A percentile compares a stretch with the other conserved stretches of the same genome.
phyloP scores from a whole-genome alignment of 208 protist genomes.

The Acanthamoeba quina region DNA sequence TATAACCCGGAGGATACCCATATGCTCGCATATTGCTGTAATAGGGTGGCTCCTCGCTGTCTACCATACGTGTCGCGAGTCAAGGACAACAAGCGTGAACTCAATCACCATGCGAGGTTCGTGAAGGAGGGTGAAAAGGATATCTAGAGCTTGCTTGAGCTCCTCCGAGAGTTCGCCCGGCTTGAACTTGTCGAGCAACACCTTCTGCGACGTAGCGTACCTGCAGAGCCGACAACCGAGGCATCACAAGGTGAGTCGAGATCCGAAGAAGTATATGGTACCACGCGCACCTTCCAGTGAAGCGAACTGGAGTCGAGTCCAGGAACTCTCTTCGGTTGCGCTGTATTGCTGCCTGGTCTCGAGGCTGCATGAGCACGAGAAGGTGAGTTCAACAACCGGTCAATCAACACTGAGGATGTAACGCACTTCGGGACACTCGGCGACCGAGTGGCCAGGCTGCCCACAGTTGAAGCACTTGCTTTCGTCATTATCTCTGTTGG shows the following conservation, averaged over 20 bases:
- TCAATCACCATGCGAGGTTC: background rate
- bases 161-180: background rate
- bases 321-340: background rate
- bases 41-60: slow-evolving; percentile 6
- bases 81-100: background rate
- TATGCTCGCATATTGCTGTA: slow-evolving; percentile 1
- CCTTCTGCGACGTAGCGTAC: background rate
- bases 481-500: background rate
- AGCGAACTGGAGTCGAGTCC: background rate
- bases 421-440: background rate
- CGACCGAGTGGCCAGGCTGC: slow-evolving; percentile 7
- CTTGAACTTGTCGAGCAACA: background rate
- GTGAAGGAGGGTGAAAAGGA: background rate
- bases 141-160: slow-evolving; percentile 1
- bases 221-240: background rate
- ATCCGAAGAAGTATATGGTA: background rate
- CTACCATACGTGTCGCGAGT: background rate
- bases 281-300: background rate
- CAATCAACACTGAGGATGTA: background rate
- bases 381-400: background rate
- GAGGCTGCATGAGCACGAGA: background rate
- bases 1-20: slow-evolving; percentile 8
- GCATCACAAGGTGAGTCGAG: background rate
- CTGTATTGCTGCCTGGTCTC: background rate
- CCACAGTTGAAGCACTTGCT: slow-evolving; percentile 33